These are phyloP conservation scores for Ajuga reptans DNA, from an alignment of 305 asterid species.

Conservation along the genomic window DNA sequence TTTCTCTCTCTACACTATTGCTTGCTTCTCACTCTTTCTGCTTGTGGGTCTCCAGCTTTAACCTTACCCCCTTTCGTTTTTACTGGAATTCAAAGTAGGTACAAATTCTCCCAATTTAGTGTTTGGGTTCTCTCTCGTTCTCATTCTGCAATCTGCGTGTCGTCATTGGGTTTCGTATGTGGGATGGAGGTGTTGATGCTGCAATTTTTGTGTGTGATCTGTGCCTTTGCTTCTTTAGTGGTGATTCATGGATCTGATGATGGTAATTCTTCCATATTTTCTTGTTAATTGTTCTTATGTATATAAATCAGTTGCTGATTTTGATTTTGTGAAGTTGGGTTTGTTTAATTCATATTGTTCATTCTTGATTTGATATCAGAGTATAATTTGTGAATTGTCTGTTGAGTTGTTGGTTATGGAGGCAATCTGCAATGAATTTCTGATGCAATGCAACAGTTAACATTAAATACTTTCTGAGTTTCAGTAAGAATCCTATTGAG, in stretches of 20 bases:
- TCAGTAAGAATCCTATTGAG: no score
- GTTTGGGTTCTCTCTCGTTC: conserved; percentile 9
- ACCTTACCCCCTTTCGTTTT: conserved; percentile 29
- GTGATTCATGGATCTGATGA: conserved; percentile 63
- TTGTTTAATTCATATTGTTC: conserved; percentile 1
- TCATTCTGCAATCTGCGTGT: conserved; percentile 18
- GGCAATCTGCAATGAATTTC: not conserved
- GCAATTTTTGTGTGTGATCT: conserved; percentile 38
- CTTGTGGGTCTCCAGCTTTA: conserved; percentile 60
- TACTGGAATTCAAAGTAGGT: no score
- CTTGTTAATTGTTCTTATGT: not conserved
- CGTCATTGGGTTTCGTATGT: conserved; percentile 11
- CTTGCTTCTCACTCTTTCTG: conserved; percentile 64
- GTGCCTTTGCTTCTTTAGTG: conserved; percentile 42
- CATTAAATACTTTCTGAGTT: not conserved
- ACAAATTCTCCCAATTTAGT: no score
- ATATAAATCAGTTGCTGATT: conserved; percentile 1
- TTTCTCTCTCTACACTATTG: conserved; percentile 33
- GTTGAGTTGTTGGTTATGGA: conserved; percentile 7
- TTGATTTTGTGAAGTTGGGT: conserved; percentile 4
- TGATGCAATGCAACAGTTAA: conserved; percentile 29
- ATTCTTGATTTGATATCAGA: conserved; percentile 13
- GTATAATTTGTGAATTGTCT: conserved; percentile 22
- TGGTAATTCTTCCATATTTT: conserved; percentile 36
- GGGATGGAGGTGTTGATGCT: conserved; percentile 56